These are phyloP conservation scores for Microdochium nivale DNA, from an alignment of 2,329 filamentous ascomycete genomes.

Conservation along the genomic window DNA sequence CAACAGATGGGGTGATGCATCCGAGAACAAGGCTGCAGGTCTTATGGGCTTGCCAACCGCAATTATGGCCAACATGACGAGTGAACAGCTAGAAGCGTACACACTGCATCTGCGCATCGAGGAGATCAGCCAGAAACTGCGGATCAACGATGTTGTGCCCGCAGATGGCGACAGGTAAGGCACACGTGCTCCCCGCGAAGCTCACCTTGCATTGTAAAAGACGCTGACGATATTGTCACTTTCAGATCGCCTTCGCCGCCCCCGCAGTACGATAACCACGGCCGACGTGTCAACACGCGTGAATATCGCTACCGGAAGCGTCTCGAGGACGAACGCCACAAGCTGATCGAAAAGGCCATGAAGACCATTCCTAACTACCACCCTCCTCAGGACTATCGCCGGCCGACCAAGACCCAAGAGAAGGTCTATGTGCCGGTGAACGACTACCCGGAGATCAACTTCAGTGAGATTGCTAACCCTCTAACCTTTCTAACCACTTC, in stretches of 20 bases:
- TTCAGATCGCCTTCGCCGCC: slow-evolving; percentile 85
- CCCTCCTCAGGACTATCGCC: slow-evolving; percentile 94
- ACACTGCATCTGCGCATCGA: slow-evolving; percentile 94
- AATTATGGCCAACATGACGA: slow-evolving; percentile 96
- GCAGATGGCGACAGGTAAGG: slow-evolving; percentile 89
- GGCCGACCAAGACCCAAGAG: slow-evolving; percentile 99
- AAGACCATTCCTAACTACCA: slow-evolving; percentile 99
- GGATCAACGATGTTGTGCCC: slow-evolving; percentile 97
- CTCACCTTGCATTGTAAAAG: not conserved
- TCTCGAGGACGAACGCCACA: slow-evolving; percentile 97
- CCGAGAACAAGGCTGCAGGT: slow-evolving; percentile 96
- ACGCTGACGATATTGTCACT: slow-evolving; percentile 9
- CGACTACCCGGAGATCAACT: slow-evolving; percentile 99
- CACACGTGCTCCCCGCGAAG: slow-evolving; percentile 1
- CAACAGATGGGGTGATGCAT: slow-evolving; percentile 95
- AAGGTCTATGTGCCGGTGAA: slow-evolving; percentile 99
- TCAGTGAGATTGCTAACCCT: slow-evolving; percentile 99
- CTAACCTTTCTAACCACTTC: slow-evolving; percentile 65
- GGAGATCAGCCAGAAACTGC: slow-evolving; percentile 97
- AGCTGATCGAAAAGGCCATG: slow-evolving; percentile 97
- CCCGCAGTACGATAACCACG: slow-evolving; percentile 98
- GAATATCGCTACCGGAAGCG: slow-evolving; percentile 98
- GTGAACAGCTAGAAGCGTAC: slow-evolving; percentile 95
- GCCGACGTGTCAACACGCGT: slow-evolving; percentile 97
- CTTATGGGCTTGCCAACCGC: slow-evolving; percentile 95